Evolutionary conservation across 2,329 filamentous ascomycete genomes (phyloP), one percentile per base, ranked within the genome.

Genomic region (Paracoccidioides lutzii): DNA sequence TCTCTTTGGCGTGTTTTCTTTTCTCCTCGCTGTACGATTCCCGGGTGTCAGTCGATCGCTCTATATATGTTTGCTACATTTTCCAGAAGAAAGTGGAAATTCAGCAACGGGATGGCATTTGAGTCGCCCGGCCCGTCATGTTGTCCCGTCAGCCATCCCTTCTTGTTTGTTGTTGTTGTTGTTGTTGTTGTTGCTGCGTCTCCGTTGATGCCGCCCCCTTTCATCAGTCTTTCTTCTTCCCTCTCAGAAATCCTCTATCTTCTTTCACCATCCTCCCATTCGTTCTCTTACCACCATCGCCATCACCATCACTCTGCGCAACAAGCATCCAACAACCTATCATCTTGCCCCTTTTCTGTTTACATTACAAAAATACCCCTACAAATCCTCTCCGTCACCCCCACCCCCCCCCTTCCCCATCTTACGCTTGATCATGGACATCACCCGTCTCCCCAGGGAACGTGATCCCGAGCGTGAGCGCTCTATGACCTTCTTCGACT

Each of bases 401-500:
- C 28, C 28, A 9, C 41, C 38, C 32, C 1, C 7, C 52, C 52
- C 14, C 50, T 8, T 40, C 32, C 1, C 7, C 52, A 41, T 33
- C 50, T 8, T 40, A 10, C n/a, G 14, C 46, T 50, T 50, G 14
- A 42, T 42, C 40, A 51, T 51, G 15, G 49, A 43, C 5, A 41
- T 8, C 1, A 35, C 40, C 14, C 49, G 32, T 7, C 12, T 14
- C 10, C 33, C 15, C 12, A 51, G 32, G 9, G 8, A 40, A 15
- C 49, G 37, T 41, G 49, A 51, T 30, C 54, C 52, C 3, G 54
- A 58, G 3, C 57, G 55, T n/a, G 15, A 50, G n/a, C 53, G 52
- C 30, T 43, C 53, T 15, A 48, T 49, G 40, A 44, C 35, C 12
- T 60, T 56, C 41, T 59, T 56, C 46, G 60, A 61, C 45, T 53